Percentiles rank a stretch among this genome's conserved stretches.
phyloP scores from a whole-genome alignment of 768 basidiomycete genomes.

The Boletus reticuloceps region DNA sequence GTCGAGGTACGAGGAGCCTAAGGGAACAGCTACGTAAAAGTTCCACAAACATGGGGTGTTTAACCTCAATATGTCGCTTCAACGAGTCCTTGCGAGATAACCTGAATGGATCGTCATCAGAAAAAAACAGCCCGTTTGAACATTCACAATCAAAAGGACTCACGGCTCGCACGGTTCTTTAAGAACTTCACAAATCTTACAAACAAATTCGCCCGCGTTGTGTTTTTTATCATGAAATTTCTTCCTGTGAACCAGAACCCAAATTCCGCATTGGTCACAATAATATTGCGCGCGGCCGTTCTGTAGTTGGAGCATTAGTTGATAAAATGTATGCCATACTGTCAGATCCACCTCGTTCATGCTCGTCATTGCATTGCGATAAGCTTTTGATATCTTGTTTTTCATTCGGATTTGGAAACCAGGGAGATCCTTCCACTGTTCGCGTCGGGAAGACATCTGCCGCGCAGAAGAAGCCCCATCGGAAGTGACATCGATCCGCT shows the following conservation, averaged over 20 bases:
- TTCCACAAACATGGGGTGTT: background rate
- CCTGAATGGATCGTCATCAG: conserved; percentile 1
- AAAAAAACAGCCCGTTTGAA: background rate
- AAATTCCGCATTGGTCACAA: no score
- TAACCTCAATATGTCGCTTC: conserved; percentile 1
- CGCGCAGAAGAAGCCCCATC: no score
- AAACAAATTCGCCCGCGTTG: background rate
- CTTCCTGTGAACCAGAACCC: no score
- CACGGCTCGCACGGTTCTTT: background rate
- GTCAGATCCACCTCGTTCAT: background rate
- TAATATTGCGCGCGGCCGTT: no score
- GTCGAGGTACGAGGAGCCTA: background rate
- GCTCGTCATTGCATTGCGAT: no score
- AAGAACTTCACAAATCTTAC: background rate
- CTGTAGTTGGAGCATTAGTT: background rate
- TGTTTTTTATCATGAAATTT: no score
- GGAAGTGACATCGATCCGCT: no score
- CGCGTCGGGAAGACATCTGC: no score
- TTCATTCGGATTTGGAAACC: no score
- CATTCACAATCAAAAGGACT: background rate
- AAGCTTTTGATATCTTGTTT: no score
- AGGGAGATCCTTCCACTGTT: no score
- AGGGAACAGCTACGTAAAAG: background rate
- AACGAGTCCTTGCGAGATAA: conserved; percentile 5
- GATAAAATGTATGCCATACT: background rate